These are phyloP conservation scores for Myxozyma monticola DNA, from an alignment of 805 yeast genomes.

Conservation along the genomic window DNA sequence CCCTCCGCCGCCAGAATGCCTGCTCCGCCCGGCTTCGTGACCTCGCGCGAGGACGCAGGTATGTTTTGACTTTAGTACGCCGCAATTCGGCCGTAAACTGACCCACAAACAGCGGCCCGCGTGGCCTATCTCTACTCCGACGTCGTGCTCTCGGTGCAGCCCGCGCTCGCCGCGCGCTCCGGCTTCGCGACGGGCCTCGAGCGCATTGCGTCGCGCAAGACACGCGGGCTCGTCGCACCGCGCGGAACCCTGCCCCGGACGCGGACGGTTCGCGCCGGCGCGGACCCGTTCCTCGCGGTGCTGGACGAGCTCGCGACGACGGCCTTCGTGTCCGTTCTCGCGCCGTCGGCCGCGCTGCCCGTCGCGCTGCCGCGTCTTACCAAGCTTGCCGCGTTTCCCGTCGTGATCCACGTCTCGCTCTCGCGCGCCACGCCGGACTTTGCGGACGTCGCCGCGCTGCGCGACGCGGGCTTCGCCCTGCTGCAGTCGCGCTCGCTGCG, in stretches of 20 bases:
- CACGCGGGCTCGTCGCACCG: constrained; percentile 26
- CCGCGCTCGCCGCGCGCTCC: constrained; percentile 11
- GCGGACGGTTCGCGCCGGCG: constrained; percentile 43
- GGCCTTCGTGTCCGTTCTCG: constrained; percentile 48
- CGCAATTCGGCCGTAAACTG: not conserved
- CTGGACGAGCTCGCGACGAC: constrained; percentile 39
- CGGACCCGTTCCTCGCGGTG: constrained; percentile 56
- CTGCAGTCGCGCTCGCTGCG: constrained; percentile 63
- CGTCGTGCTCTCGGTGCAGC: constrained; percentile 26
- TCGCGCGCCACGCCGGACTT: constrained; percentile 52
- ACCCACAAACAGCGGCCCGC: constrained; percentile 23
- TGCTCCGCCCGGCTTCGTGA: constrained; percentile 22
- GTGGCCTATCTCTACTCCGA: constrained; percentile 30
- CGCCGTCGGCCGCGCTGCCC: constrained; percentile 56
- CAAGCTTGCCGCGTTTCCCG: constrained; percentile 43
- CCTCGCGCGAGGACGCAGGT: constrained; percentile 30
- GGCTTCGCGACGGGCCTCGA: constrained; percentile 26
- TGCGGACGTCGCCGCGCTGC: constrained; percentile 66
- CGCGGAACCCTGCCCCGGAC: constrained; percentile 28
- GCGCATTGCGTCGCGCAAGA: constrained; percentile 19
- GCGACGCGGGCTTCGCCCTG: constrained; percentile 65
- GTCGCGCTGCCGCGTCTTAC: constrained; percentile 60
- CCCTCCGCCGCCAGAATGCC: constrained; percentile 15
- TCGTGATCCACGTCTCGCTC: constrained; percentile 56
- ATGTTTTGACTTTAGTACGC: not conserved